A percentile compares a stretch with the other conserved stretches of the same genome.
Evolutionary conservation across 345 rosid genomes (phyloP).

Genomic region (Balakata baccata): DNA sequence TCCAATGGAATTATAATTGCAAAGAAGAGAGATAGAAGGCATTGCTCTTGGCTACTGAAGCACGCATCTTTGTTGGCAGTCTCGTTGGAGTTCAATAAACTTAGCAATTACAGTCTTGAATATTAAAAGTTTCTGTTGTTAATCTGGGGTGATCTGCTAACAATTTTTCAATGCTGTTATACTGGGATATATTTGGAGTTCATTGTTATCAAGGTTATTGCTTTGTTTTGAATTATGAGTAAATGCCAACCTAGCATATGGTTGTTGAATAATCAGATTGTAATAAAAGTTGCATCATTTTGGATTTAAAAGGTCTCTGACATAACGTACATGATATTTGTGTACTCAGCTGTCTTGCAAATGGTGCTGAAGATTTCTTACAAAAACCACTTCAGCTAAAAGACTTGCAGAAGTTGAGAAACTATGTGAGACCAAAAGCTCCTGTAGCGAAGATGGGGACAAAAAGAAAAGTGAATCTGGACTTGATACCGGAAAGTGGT

Average conservation of each 20-base stretch:
- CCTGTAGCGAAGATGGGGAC: not conserved
- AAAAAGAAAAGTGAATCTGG: slow-evolving; percentile 8
- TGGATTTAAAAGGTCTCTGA: not conserved
- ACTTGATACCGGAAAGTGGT: slow-evolving; percentile 4
- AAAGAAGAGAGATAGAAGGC: not conserved
- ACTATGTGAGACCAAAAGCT: not conserved
- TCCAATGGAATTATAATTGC: not conserved
- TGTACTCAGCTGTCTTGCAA: slow-evolving; percentile 14
- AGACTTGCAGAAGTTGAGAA: slow-evolving; percentile 15
- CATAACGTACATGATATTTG: not conserved
- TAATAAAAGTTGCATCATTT: too few relatives aligned
- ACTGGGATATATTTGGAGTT: too few relatives aligned
- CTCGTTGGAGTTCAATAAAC: not conserved
- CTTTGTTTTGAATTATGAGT: too few relatives aligned
- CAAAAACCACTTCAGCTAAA: slow-evolving; percentile 8
- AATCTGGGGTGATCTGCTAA: too few relatives aligned
- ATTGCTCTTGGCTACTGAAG: not conserved
- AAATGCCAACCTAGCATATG: too few relatives aligned
- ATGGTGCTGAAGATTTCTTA: slow-evolving; percentile 15
- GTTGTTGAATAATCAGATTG: too few relatives aligned
- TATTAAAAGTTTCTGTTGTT: too few relatives aligned
- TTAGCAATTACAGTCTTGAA: not conserved
- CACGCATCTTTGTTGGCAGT: not conserved
- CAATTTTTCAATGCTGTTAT: too few relatives aligned
- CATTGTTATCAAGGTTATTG: too few relatives aligned